A percentile compares a stretch with the other conserved stretches of the same genome.
These are phyloP conservation scores for Agrostemma githago DNA, from an alignment of 148 eudicot species.

Conservation along the genomic window DNA sequence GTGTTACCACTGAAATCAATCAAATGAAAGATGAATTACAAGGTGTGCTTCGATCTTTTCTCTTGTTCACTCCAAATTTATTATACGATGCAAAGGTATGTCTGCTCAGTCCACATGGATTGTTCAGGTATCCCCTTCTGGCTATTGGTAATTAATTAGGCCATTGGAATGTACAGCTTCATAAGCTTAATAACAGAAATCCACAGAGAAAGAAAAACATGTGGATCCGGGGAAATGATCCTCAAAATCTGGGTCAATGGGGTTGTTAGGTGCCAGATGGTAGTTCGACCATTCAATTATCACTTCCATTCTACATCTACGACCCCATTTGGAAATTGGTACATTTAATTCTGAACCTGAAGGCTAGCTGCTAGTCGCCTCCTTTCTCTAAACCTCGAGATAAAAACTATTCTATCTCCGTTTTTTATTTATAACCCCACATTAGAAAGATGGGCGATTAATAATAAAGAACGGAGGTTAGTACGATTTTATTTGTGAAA, in stretches of 20 bases:
- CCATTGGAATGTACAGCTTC: background rate
- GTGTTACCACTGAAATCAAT: slow-evolving; percentile 57
- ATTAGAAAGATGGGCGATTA: too few relatives aligned
- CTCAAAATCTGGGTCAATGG: background rate
- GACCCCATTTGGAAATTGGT: background rate
- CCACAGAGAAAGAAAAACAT: background rate
- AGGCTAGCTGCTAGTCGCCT: background rate
- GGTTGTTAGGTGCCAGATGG: background rate
- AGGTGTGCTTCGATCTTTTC: slow-evolving; percentile 41
- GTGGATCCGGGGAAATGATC: background rate
- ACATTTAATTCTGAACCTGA: background rate
- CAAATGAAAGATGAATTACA: slow-evolving; percentile 52
- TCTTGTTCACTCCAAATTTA: background rate
- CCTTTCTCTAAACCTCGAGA: background rate
- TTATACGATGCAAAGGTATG: background rate
- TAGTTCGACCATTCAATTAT: background rate
- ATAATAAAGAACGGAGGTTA: too few relatives aligned
- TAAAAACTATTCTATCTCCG: too few relatives aligned
- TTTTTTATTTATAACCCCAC: too few relatives aligned
- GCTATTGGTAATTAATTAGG: background rate
- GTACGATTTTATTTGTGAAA: background rate
- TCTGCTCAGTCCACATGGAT: background rate
- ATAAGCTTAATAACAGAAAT: background rate
- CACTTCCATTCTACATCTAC: background rate
- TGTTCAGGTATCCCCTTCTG: background rate